These are phyloP conservation scores for Orobanche coerulescens DNA, from an alignment of 257 asterid species.

Conservation along the genomic window DNA sequence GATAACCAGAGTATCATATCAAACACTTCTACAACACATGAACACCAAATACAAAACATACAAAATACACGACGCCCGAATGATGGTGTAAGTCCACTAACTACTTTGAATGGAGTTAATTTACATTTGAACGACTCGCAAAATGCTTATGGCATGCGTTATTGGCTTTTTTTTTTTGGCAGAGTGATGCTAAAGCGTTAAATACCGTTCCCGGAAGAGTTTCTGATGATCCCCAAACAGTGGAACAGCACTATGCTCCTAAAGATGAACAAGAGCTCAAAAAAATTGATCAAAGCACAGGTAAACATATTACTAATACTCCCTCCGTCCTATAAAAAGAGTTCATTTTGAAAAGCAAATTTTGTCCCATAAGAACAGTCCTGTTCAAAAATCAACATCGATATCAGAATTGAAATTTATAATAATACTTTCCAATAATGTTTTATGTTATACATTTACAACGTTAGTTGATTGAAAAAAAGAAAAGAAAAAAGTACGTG, in stretches of 20 bases:
- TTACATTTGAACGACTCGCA: constrained; percentile 3
- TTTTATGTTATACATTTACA: too few species aligned
- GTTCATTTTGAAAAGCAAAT: too few species aligned
- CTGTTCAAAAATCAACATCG: too few species aligned
- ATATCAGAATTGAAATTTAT: too few species aligned
- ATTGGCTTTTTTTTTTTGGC: constrained; percentile 23
- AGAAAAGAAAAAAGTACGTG: too few species aligned
- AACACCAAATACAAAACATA: constrained; percentile 22
- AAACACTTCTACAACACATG: constrained; percentile 29
- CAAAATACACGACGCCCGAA: constrained; percentile 19
- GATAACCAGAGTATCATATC: constrained; percentile 14
- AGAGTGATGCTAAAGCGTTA: constrained; percentile 28
- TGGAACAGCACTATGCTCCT: constrained; percentile 18
- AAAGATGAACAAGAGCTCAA: constrained; percentile 23
- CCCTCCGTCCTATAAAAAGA: too few species aligned
- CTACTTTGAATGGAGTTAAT: background rate
- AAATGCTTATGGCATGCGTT: constrained; percentile 19
- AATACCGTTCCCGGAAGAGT: constrained; percentile 23
- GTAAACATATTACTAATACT: constrained; percentile 26
- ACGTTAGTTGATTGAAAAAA: too few species aligned
- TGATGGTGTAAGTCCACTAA: constrained; percentile 37
- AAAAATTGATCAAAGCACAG: constrained; percentile 31
- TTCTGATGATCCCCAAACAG: constrained; percentile 20
- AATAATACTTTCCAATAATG: too few species aligned
- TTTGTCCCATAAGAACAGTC: too few species aligned